These are phyloP conservation scores for Xylaria sp. DNA, from an alignment of 2,329 filamentous ascomycete genomes.

Conservation along the genomic window DNA sequence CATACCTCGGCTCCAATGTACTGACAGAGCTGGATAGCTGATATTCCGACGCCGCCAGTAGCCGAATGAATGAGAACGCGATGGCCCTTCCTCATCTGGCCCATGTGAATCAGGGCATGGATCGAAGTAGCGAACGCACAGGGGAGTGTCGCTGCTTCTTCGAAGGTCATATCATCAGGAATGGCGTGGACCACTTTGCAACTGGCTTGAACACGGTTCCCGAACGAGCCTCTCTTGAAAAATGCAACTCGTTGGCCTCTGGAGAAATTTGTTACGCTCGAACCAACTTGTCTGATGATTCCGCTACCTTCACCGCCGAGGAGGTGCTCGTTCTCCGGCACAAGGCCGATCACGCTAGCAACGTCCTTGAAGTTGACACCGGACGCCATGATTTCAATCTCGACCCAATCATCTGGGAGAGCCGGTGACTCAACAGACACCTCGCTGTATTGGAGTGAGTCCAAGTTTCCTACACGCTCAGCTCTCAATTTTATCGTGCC, in stretches of 20 bases:
- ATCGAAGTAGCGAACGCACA: conserved; percentile 18
- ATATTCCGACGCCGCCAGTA: conserved; percentile 37
- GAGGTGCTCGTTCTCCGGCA: conserved; percentile 20
- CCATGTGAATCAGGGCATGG: conserved; percentile 11
- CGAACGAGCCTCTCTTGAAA: conserved; percentile 3
- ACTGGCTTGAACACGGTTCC: conserved; percentile 7
- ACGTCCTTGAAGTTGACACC: conserved; percentile 35
- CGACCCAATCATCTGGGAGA: conserved; percentile 5
- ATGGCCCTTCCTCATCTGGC: conserved; percentile 1
- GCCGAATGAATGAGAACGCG: conserved; percentile 38
- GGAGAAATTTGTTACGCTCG: background rate
- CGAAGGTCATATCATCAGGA: conserved; percentile 23
- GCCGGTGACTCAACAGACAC: background rate
- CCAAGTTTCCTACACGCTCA: conserved; percentile 19
- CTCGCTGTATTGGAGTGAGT: conserved; percentile 17
- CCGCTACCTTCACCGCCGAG: conserved; percentile 26
- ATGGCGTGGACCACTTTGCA: background rate
- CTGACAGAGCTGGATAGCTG: conserved; percentile 31
- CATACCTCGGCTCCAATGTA: conserved; percentile 29
- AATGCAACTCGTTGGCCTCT: conserved; percentile 11
- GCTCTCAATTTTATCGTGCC: conserved; percentile 1
- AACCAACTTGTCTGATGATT: conserved; percentile 4
- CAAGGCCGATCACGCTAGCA: conserved; percentile 2
- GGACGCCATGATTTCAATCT: conserved; percentile 24
- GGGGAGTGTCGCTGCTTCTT: conserved; percentile 29